These are phyloP conservation scores for Ceratocystis smalleyi DNA, from an alignment of 2,329 filamentous ascomycete species.

Conservation along the genomic window DNA sequence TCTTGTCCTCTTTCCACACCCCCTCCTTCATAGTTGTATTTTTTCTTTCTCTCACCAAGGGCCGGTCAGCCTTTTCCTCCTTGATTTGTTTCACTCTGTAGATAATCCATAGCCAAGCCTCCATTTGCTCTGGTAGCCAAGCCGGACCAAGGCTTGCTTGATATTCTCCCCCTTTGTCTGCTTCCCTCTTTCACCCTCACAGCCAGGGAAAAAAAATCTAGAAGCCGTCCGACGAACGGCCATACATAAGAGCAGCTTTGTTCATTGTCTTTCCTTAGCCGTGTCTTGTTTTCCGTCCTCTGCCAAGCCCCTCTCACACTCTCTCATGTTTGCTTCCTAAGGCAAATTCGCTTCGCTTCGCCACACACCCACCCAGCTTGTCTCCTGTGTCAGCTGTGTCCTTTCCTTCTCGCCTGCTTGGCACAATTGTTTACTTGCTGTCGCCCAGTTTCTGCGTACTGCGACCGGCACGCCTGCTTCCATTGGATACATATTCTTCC, in stretches of 20 bases:
- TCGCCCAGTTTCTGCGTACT: no score
- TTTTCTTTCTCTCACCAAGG: not conserved
- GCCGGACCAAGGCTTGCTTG: not conserved
- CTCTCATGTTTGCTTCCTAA: not conserved
- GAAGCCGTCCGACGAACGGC: not conserved
- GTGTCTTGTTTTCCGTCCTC: not conserved
- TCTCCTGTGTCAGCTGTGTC: no score
- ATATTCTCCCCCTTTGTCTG: slow-evolving; percentile 2
- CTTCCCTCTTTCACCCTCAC: slow-evolving; percentile 4
- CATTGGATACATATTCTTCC: not conserved
- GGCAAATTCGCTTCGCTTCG: not conserved
- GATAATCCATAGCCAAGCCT: not conserved
- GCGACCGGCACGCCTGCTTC: no score
- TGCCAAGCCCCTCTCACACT: not conserved
- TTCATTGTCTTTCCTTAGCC: not conserved
- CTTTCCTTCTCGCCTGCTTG: no score
- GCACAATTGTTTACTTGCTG: no score
- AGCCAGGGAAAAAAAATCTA: not conserved
- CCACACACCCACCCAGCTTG: not conserved
- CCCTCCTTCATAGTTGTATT: not conserved
- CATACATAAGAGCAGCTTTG: not conserved
- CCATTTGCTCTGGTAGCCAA: not conserved
- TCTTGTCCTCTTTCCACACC: not conserved
- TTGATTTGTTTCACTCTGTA: not conserved
- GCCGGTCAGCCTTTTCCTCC: not conserved